Percentiles rank a stretch among this genome's conserved stretches.
Conservation (phyloP, 106 monocot species). For the Amphibolis antarctica region DNA sequence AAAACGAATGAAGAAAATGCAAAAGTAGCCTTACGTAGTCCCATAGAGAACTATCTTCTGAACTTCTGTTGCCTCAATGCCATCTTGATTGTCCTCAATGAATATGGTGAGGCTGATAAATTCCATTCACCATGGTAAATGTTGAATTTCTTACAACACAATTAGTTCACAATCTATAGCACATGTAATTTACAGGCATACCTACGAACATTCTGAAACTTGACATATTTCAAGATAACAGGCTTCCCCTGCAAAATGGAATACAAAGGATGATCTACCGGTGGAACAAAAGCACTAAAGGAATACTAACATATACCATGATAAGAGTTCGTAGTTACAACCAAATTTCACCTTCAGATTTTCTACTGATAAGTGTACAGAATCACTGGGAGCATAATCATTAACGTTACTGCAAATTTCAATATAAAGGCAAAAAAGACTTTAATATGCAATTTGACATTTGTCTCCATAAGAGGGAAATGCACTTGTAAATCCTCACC, state of each 20-base stretch:
- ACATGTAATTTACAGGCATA: constrained; percentile 8
- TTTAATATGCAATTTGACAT: neutral
- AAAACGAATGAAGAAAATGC: neutral
- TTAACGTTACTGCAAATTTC: constrained; percentile 65
- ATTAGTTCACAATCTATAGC: neutral
- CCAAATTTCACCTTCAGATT: constrained; percentile 52
- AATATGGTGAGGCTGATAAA: constrained; percentile 85
- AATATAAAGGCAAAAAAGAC: constrained; percentile 6
- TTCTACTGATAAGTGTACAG: constrained; percentile 42
- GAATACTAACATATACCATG: too few species aligned
- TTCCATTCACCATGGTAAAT: neutral
- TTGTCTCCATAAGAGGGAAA: neutral
- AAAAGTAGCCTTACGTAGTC: constrained; percentile 58
- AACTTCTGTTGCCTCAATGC: constrained; percentile 54
- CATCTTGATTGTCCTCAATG: constrained; percentile 89
- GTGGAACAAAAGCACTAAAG: too few species aligned
- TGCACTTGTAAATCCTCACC: constrained; percentile 27
- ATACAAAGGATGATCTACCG: neutral
- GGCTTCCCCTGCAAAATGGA: constrained; percentile 47
- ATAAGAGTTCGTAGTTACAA: neutral
- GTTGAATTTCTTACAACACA: neutral
- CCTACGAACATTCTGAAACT: constrained; percentile 98
- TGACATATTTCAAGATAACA: constrained; percentile 78
- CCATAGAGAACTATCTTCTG: constrained; percentile 72
- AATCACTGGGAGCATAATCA: constrained; percentile 89